Conservation (phyloP, 2,329 filamentous ascomycete genomes). For the Aspergillus sp. region DNA sequence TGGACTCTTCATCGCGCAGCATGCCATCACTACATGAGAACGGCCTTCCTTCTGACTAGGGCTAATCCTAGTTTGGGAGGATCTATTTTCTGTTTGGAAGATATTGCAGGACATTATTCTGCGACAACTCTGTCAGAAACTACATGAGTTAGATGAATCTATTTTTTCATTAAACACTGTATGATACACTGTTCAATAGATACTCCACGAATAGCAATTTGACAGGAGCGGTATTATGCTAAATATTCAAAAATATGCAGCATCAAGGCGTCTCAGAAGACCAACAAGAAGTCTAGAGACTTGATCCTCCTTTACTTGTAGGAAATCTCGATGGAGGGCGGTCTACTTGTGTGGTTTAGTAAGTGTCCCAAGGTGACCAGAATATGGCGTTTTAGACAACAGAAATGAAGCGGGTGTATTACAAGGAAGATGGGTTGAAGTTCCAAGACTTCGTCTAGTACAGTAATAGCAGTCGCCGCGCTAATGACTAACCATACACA, state of each 20-base stretch:
- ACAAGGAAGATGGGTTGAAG: background rate
- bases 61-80: background rate
- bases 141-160: background rate
- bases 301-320: background rate
- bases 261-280: background rate
- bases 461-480: background rate
- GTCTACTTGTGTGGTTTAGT: background rate
- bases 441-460: background rate
- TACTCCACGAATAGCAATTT: background rate
- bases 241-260: background rate
- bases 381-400: background rate
- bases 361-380: too few relatives aligned
- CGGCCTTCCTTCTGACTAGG: background rate
- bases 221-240: background rate
- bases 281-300: background rate
- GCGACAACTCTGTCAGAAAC: background rate
- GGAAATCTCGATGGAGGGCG: background rate
- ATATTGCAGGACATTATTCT: background rate
- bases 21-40: background rate
- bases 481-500: background rate
- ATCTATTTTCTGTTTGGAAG: background rate
- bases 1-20: background rate
- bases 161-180: background rate
- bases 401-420: background rate
- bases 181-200: background rate